Percentiles rank a stretch among this genome's conserved stretches.
Conservation (phyloP, 306 rosid genomes). For the Hylodesmum podocarpum region DNA sequence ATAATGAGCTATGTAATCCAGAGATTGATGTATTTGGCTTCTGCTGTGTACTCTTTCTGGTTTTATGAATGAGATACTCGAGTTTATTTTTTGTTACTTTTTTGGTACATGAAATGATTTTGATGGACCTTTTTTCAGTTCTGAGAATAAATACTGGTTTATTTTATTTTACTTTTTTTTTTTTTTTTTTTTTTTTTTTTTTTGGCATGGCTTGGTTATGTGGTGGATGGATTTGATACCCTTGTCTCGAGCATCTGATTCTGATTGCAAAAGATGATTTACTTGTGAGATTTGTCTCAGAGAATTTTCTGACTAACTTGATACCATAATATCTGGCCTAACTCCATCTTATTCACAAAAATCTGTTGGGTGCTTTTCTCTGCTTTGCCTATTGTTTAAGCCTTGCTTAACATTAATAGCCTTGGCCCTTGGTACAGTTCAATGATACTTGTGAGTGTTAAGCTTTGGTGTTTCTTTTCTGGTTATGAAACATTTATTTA, state of each 20-base stretch:
- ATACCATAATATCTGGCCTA: not conserved
- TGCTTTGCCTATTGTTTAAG: not conserved
- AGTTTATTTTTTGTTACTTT: not conserved
- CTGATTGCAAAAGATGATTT: slow-evolving; percentile 17
- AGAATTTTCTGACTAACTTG: slow-evolving; percentile 13
- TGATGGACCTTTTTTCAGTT: slow-evolving; percentile 14
- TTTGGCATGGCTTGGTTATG: not conserved
- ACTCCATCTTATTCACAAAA: not conserved
- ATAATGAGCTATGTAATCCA: not conserved
- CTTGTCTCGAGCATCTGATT: slow-evolving; percentile 28
- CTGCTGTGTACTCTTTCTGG: not conserved
- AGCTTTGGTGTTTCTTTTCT: not conserved
- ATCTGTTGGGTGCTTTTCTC: not conserved
- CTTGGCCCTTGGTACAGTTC: not conserved
- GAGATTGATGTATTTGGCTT: not conserved
- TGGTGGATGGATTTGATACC: slow-evolving; percentile 27
- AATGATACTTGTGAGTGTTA: not conserved
- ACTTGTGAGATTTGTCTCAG: slow-evolving; percentile 10
- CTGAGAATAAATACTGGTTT: not conserved
- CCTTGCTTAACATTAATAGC: not conserved
- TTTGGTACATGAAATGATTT: slow-evolving; percentile 11
- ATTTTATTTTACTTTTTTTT: not conserved
- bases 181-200: not conserved
- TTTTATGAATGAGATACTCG: not conserved
- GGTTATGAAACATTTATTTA: slow-evolving; percentile 4